phyloP scores from a whole-genome alignment of 805 yeast species.

The Ogataea allantospora region DNA sequence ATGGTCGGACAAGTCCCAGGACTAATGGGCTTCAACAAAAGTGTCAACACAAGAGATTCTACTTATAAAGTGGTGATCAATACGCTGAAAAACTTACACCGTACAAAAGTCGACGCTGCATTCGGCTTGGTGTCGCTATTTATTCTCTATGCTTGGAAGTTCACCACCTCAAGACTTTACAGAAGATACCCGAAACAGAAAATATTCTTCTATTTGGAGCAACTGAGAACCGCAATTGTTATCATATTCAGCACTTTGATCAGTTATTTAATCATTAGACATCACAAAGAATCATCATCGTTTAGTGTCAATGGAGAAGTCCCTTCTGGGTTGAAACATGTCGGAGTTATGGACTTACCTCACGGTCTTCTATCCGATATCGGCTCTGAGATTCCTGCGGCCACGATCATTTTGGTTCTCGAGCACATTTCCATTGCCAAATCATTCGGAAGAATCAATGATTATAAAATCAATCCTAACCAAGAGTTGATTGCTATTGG shows the following conservation, averaged over 20 bases:
- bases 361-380: constrained; percentile 54
- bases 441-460: constrained; percentile 90
- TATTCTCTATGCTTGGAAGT: constrained; percentile 73
- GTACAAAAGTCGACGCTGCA: constrained; percentile 77
- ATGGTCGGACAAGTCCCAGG: constrained; percentile 83
- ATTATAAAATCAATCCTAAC: constrained; percentile 86
- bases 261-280: constrained; percentile 68
- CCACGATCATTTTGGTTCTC: constrained; percentile 74
- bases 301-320: constrained; percentile 71
- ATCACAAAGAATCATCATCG: constrained; percentile 39
- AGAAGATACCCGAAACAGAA: constrained; percentile 61
- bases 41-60: constrained; percentile 69
- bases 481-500: constrained; percentile 95
- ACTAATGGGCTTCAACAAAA: constrained; percentile 68
- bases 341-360: constrained; percentile 70
- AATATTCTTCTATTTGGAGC: constrained; percentile 66
- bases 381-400: constrained; percentile 81
- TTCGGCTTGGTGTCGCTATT: constrained; percentile 79
- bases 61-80: constrained; percentile 69
- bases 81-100: constrained; percentile 67
- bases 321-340: constrained; percentile 77
- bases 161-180: constrained; percentile 55
- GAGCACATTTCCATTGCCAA: constrained; percentile 94
- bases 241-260: constrained; percentile 80
- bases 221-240: constrained; percentile 78